Evolutionary conservation across 1,284 basidiomycete species (phyloP).

Genomic region (Stereum hirsutum): DNA sequence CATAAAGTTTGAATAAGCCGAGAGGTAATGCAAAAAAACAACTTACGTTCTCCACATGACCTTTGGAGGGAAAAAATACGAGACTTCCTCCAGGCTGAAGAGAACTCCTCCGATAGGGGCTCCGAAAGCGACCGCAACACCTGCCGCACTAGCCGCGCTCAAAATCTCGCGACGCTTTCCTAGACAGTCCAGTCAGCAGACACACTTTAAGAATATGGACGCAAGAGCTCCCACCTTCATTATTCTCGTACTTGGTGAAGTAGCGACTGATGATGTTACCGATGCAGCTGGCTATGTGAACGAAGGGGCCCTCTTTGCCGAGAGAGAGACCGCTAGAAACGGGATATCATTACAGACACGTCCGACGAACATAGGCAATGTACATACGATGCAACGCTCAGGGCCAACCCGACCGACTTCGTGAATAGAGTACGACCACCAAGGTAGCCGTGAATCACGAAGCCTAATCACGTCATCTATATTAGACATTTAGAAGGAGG

Average conservation of each 20-base stretch:
- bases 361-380: too few relatives aligned
- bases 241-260: slow-evolving; percentile 85
- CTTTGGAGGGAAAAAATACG: slow-evolving; percentile 93
- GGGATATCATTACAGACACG: too few relatives aligned
- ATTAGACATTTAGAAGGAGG: slow-evolving; percentile 3
- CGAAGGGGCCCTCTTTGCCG: slow-evolving; percentile 94
- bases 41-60: slow-evolving; percentile 86
- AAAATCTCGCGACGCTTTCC: slow-evolving; percentile 89
- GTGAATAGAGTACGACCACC: slow-evolving; percentile 85
- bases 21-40: too few relatives aligned
- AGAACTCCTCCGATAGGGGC: slow-evolving; percentile 91
- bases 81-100: slow-evolving; percentile 91
- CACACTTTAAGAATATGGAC: slow-evolving; percentile 1
- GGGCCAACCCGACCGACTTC: slow-evolving; percentile 84
- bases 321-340: slow-evolving; percentile 85
- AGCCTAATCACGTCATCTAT: slow-evolving; percentile 44
- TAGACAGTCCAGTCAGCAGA: slow-evolving; percentile 17
- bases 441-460: slow-evolving; percentile 96
- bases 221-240: slow-evolving; percentile 59
- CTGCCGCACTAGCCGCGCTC: slow-evolving; percentile 87
- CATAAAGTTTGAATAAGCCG: too few relatives aligned
- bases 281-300: slow-evolving; percentile 92
- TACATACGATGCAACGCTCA: slow-evolving; percentile 89
- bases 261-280: slow-evolving; percentile 92
- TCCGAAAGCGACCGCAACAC: slow-evolving; percentile 87